Percentiles rank a stretch among this genome's conserved stretches.
phyloP scores from a whole-genome alignment of 1,284 basidiomycete species.

The Puccinia hordei region DNA sequence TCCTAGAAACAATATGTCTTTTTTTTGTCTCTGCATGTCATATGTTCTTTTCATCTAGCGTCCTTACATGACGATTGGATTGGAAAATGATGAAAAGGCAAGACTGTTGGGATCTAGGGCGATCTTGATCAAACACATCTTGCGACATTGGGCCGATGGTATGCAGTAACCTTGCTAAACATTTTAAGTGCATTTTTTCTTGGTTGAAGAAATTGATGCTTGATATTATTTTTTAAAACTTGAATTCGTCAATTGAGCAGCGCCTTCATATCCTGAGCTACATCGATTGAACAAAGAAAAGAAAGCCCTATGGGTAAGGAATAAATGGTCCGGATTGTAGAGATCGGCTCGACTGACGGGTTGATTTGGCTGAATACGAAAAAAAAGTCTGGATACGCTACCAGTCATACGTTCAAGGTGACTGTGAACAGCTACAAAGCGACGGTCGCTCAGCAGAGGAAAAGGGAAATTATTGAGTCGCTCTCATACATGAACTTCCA shows the following conservation, averaged over 20 bases:
- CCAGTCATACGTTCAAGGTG: constrained; percentile 72
- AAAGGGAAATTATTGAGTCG: constrained; percentile 69
- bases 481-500: constrained; percentile 82
- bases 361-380: background rate
- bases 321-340: background rate
- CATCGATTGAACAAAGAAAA: constrained; percentile 37
- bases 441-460: constrained; percentile 66
- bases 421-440: constrained; percentile 76
- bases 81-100: constrained; percentile 44
- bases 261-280: constrained; percentile 34
- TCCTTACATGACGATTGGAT: constrained; percentile 39
- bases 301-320: constrained; percentile 25
- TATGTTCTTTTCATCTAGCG: constrained; percentile 15
- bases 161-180: background rate
- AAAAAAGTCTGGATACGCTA: constrained; percentile 14
- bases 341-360: background rate
- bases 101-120: constrained; percentile 28
- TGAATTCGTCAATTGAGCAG: constrained; percentile 1
- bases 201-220: background rate
- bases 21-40: too few relatives aligned
- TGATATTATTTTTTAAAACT: too few relatives aligned
- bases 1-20: background rate
- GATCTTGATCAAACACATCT: constrained; percentile 43
- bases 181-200: background rate
- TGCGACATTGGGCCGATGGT: constrained; percentile 48